Conservation (phyloP, 140 eudicot genomes). For the Ambrosia hybrid region DNA sequence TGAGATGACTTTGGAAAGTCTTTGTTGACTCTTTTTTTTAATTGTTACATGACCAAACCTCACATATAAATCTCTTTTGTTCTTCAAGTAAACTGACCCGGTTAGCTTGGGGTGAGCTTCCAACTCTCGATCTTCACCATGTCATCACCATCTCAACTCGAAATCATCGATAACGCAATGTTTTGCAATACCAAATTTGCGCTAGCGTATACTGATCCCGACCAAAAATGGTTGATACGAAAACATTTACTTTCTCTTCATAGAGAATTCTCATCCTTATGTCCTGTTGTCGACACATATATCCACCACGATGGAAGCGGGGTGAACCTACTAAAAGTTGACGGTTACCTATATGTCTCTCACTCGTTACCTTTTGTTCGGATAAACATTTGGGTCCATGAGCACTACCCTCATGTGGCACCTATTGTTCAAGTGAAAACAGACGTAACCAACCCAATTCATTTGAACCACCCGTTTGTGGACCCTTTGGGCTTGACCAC, state of each 20-base stretch:
- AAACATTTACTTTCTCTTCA: conserved; percentile 48
- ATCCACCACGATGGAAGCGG: conserved; percentile 53
- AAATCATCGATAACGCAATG: conserved; percentile 58
- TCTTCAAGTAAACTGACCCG: not conserved
- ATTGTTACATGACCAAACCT: not conserved
- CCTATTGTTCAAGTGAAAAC: conserved; percentile 48
- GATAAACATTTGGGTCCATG: conserved; percentile 61
- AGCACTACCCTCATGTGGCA: conserved; percentile 48
- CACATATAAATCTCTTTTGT: conserved; percentile 15
- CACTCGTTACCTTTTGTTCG: conserved; percentile 34
- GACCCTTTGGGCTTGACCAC: conserved; percentile 43
- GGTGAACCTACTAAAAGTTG: conserved; percentile 45
- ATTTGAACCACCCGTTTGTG: conserved; percentile 51
- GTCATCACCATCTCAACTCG: conserved; percentile 39
- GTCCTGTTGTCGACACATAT: conserved; percentile 37
- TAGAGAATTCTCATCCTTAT: conserved; percentile 43
- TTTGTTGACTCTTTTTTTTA: not conserved
- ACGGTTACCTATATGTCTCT: conserved; percentile 41
- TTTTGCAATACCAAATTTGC: conserved; percentile 34
- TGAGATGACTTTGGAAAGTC: conserved; percentile 23
- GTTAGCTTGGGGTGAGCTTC: not conserved
- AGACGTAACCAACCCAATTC: conserved; percentile 30
- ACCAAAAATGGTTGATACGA: conserved; percentile 67
- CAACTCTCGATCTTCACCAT: conserved; percentile 18
- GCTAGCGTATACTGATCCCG: conserved; percentile 52